Percentiles rank a stretch among this genome's conserved stretches.
Evolutionary conservation across 2,329 filamentous ascomycete species (phyloP).

Genomic region (Colletotrichum sp.): DNA sequence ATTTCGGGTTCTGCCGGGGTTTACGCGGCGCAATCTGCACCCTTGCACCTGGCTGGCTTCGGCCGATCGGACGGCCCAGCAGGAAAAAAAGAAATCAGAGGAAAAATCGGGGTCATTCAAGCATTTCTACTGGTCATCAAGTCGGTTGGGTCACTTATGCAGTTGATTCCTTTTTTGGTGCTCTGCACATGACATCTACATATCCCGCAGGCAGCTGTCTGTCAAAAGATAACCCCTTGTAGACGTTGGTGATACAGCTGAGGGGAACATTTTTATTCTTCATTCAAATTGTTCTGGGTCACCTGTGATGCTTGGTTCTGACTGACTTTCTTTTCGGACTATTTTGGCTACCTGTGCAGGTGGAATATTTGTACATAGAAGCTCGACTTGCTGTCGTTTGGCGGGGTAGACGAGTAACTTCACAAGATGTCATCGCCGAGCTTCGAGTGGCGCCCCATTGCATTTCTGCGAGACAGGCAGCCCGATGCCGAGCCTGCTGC

Average conservation of each 20-base stretch:
- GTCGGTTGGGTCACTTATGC: neutral
- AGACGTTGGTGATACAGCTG: neutral
- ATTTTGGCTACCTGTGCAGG: neutral
- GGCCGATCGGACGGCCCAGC: conserved; percentile 8
- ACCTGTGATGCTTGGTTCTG: neutral
- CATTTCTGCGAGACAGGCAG: conserved; percentile 37
- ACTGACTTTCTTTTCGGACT: neutral
- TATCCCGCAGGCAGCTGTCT: neutral
- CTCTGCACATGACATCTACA: neutral
- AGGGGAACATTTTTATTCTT: neutral
- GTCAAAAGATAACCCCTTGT: neutral
- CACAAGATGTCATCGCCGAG: neutral
- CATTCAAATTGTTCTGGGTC: neutral
- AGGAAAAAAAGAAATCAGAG: neutral
- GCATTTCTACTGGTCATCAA: neutral
- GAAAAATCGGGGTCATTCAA: neutral
- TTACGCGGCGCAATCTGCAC: conserved; percentile 19
- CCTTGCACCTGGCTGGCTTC: neutral
- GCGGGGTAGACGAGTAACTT: neutral
- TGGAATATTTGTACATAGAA: neutral
- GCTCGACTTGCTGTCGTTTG: neutral
- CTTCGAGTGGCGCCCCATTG: conserved; percentile 46
- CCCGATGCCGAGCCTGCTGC: conserved; percentile 26
- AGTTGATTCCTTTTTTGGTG: neutral
- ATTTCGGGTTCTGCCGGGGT: conserved; percentile 13